phyloP scores from a whole-genome alignment of 192 early-diverging fungal genomes.

The Cladochytrium replicatum region DNA sequence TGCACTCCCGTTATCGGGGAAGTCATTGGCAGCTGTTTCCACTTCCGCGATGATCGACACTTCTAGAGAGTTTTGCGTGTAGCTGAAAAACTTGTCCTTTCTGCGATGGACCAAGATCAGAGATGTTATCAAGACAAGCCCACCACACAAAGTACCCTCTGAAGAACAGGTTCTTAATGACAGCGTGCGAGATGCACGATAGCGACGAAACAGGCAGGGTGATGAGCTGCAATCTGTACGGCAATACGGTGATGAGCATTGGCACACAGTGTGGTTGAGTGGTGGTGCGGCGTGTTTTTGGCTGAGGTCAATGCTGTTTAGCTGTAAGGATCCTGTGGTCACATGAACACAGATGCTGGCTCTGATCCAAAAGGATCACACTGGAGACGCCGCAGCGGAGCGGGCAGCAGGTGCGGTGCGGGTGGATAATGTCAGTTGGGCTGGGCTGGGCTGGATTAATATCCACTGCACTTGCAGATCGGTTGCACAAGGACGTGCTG shows the following conservation, averaged over 20 bases:
- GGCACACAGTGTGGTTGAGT: no score
- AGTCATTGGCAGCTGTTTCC: conserved; percentile 44
- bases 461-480: no score
- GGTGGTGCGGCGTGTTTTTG: no score
- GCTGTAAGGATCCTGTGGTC: no score
- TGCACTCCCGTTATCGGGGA: conserved; percentile 16
- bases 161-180: conserved; percentile 52
- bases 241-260: conserved; percentile 51
- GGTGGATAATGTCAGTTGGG: no score
- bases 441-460: no score
- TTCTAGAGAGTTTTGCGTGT: conserved; percentile 60
- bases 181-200: conserved; percentile 44
- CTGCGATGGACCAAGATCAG: neutral
- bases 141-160: conserved; percentile 24
- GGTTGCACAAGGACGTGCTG: no score
- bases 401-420: no score
- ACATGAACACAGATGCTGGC: no score
- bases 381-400: no score
- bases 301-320: no score
- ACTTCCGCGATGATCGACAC: conserved; percentile 54
- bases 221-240: conserved; percentile 47
- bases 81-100: conserved; percentile 47
- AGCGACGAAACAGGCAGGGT: conserved; percentile 46
- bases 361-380: no score
- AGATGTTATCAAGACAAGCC: conserved; percentile 1